Evolutionary conservation across 768 basidiomycete species (phyloP).

Genomic region (Xerocomus spinulosus): DNA sequence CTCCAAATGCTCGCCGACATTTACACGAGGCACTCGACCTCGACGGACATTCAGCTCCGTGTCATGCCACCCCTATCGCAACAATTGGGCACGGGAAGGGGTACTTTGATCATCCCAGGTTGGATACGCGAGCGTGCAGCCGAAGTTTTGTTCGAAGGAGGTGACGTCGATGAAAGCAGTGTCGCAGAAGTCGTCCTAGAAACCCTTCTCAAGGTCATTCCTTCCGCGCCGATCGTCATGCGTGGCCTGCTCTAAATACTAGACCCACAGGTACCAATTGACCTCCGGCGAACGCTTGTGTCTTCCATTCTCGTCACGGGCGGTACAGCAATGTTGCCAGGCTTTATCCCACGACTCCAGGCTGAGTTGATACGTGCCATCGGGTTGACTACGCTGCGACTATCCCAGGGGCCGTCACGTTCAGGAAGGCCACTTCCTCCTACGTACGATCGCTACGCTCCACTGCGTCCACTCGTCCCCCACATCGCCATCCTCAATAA

Average conservation of each 20-base stretch:
- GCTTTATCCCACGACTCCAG: constrained; percentile 88
- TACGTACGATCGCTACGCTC: constrained; percentile 68
- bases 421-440: constrained; percentile 41
- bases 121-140: constrained; percentile 93
- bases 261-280: constrained; percentile 68
- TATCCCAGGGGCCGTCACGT: constrained; percentile 33
- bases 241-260: not conserved
- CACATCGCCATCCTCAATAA: constrained; percentile 85
- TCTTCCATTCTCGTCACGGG: constrained; percentile 84
- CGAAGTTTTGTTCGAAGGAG: constrained; percentile 86
- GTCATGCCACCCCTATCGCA: constrained; percentile 65
- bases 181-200: constrained; percentile 80
- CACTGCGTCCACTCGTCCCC: constrained; percentile 64
- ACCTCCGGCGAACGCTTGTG: constrained; percentile 79
- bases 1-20: constrained; percentile 64
- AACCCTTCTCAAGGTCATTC: constrained; percentile 66
- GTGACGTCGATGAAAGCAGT: constrained; percentile 83
- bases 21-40: constrained; percentile 74
- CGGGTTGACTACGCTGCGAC: constrained; percentile 33
- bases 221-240: not conserved
- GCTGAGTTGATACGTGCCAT: constrained; percentile 67
- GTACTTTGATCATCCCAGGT: constrained; percentile 82
- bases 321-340: constrained; percentile 88
- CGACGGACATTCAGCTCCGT: constrained; percentile 65
- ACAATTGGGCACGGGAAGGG: constrained; percentile 66